Conservation (phyloP, 1,139 yeast species). For the Insectozyma bohioensis region DNA sequence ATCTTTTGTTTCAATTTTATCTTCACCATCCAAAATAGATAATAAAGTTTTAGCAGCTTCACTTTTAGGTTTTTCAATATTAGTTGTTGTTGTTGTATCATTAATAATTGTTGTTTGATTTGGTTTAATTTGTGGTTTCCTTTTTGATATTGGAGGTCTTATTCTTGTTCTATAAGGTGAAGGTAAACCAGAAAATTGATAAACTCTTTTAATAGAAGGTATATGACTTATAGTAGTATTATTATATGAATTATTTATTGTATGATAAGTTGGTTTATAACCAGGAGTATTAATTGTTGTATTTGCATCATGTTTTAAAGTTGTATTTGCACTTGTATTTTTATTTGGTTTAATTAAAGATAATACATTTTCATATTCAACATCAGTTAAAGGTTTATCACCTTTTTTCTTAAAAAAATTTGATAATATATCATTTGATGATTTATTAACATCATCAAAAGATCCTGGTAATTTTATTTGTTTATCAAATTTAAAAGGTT, state of each 20-base stretch:
- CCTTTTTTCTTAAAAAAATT: slow-evolving; percentile 77
- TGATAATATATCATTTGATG: slow-evolving; percentile 61
- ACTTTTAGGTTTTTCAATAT: slow-evolving; percentile 40
- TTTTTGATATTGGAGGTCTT: slow-evolving; percentile 24
- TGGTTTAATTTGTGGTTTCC: slow-evolving; percentile 11
- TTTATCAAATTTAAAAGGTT: slow-evolving; percentile 1
- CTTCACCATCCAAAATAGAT: slow-evolving; percentile 53
- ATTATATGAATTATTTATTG: slow-evolving; percentile 23
- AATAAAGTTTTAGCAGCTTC: slow-evolving; percentile 66
- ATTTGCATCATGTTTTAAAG: slow-evolving; percentile 11
- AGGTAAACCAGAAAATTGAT: slow-evolving; percentile 63
- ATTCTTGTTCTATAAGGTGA: slow-evolving; percentile 62
- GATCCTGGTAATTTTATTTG: slow-evolving; percentile 12
- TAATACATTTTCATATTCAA: slow-evolving; percentile 84
- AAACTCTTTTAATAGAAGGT: slow-evolving; percentile 49
- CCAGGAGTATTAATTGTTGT: slow-evolving; percentile 36
- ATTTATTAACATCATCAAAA: slow-evolving; percentile 10
- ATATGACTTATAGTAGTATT: slow-evolving; percentile 15
- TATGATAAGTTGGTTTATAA: slow-evolving; percentile 40
- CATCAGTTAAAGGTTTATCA: slow-evolving; percentile 66
- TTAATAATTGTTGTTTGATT: slow-evolving; percentile 10
- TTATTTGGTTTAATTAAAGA: slow-evolving; percentile 45
- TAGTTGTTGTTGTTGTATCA: slow-evolving; percentile 1
- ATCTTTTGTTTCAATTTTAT: slow-evolving; percentile 10
- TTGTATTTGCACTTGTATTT: slow-evolving; percentile 8